Percentiles rank a stretch among this genome's conserved stretches.
These are phyloP conservation scores for Glutinoglossum americanum DNA, from an alignment of 495 filamentous ascomycete genomes.

Conservation along the genomic window DNA sequence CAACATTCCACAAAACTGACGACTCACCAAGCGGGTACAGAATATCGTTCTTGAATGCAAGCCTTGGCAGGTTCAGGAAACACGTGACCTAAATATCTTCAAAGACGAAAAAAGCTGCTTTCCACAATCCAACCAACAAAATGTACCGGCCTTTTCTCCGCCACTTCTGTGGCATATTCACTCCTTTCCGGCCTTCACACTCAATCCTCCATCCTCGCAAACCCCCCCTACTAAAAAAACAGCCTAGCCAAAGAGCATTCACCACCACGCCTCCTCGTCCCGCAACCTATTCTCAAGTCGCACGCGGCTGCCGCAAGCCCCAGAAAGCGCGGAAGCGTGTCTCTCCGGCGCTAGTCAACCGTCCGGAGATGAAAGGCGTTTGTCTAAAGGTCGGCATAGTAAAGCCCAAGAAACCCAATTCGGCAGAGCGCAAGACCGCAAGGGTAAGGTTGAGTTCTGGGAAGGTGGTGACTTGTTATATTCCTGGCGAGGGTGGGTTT, in stretches of 20 bases:
- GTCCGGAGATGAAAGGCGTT: slow-evolving; percentile 80
- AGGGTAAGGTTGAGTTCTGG: slow-evolving; percentile 75
- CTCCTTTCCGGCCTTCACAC: neutral
- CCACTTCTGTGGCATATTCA: neutral
- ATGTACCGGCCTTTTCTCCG: neutral
- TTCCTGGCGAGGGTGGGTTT: slow-evolving; percentile 67
- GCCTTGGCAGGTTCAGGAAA: neutral
- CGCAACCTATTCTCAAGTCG: slow-evolving; percentile 23
- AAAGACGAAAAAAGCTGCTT: neutral
- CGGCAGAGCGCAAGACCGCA: slow-evolving; percentile 79
- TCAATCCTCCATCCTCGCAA: slow-evolving; percentile 4
- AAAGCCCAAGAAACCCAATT: slow-evolving; percentile 97
- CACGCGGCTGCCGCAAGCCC: slow-evolving; percentile 47
- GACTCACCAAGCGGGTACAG: too few relatives aligned
- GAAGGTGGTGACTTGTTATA: slow-evolving; percentile 71
- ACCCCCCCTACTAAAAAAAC: slow-evolving; percentile 8
- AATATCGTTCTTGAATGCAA: too few relatives aligned
- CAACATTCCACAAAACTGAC: too few relatives aligned
- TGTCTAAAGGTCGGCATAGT: slow-evolving; percentile 80
- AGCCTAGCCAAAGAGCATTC: slow-evolving; percentile 5
- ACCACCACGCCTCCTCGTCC: slow-evolving; percentile 5
- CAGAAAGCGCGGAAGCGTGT: slow-evolving; percentile 62
- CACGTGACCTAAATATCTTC: neutral
- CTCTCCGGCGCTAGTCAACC: slow-evolving; percentile 60
- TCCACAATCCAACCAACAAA: neutral